phyloP scores from a whole-genome alignment of 2,329 filamentous ascomycete species.

The Ophiocordyceps camponoti-rufipedis region DNA sequence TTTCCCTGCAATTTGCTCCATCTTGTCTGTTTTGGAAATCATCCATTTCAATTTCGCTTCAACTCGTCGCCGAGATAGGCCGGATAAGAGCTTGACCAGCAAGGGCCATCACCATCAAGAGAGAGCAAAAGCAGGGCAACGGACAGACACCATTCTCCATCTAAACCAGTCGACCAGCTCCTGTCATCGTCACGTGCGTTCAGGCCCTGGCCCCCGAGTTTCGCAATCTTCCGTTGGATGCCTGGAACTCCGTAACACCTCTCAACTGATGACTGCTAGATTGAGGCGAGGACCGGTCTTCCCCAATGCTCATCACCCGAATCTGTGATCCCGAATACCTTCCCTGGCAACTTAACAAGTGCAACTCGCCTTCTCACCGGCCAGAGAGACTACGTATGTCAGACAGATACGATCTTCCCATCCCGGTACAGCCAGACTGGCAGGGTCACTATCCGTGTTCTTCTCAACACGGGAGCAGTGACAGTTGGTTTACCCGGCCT shows the following conservation, averaged over 20 bases:
- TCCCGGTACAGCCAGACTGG: constrained; percentile 38
- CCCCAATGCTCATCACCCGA: constrained; percentile 39
- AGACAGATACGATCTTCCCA: constrained; percentile 31
- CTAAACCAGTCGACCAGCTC: neutral
- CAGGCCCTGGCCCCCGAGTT: neutral
- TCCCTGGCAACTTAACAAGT: constrained; percentile 36
- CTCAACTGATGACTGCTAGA: neutral
- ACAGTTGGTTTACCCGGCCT: constrained; percentile 21
- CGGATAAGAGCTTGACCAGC: neutral
- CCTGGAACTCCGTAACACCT: neutral
- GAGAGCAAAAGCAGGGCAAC: neutral
- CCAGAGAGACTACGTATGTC: constrained; percentile 36
- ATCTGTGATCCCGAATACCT: constrained; percentile 33
- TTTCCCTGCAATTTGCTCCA: neutral
- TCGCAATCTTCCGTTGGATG: too few species aligned
- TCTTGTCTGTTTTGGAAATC: neutral
- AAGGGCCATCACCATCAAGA: neutral
- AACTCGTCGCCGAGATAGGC: neutral
- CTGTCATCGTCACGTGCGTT: neutral
- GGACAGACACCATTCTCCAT: neutral
- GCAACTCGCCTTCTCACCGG: constrained; percentile 17
- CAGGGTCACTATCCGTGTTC: constrained; percentile 35
- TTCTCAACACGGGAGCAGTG: constrained; percentile 21
- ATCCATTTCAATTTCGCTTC: neutral
- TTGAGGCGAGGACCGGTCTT: constrained; percentile 2